Evolutionary conservation across 2,329 filamentous ascomycete species (phyloP).

Genomic region (Phialemonium atrogriseum): DNA sequence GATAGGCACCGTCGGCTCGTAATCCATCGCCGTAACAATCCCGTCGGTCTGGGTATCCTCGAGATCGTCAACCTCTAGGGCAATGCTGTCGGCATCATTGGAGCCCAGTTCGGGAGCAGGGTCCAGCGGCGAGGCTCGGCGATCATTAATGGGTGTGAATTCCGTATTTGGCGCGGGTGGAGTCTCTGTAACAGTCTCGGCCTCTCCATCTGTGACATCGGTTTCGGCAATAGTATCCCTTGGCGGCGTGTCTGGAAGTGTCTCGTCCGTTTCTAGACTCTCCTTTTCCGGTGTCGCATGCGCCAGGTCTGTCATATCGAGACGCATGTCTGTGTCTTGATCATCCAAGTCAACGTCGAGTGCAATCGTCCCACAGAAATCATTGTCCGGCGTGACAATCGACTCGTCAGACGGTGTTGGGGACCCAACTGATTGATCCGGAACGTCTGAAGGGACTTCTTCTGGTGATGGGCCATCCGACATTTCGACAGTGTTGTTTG

Average conservation of each 20-base stretch:
- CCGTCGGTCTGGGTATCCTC: neutral
- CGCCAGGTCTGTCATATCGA: neutral
- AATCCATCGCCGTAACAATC: conserved; percentile 2
- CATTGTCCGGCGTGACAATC: conserved; percentile 2
- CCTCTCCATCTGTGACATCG: neutral
- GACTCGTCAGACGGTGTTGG: too few relatives aligned
- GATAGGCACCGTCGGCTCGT: conserved; percentile 3
- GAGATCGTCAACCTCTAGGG: conserved; percentile 5
- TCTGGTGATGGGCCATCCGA: too few relatives aligned
- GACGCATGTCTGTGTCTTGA: too few relatives aligned
- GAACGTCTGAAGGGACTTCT: too few relatives aligned
- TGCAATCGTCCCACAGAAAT: conserved; percentile 1
- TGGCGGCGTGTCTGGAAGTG: conserved; percentile 1
- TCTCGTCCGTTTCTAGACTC: neutral
- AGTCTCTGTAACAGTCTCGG: neutral
- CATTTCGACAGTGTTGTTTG: too few relatives aligned
- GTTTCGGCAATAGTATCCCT: neutral
- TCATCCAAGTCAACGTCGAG: neutral
- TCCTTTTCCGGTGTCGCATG: neutral
- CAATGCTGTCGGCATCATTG: neutral
- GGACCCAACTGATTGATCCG: too few relatives aligned
- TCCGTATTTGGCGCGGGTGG: conserved; percentile 6
- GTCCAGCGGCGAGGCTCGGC: conserved; percentile 9
- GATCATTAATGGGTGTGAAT: conserved; percentile 16
- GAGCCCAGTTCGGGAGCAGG: too few relatives aligned